Evolutionary conservation across 1,284 basidiomycete genomes (phyloP), one percentile per base, ranked within the genome.

Genomic region (Leccinum glutinopallens): DNA sequence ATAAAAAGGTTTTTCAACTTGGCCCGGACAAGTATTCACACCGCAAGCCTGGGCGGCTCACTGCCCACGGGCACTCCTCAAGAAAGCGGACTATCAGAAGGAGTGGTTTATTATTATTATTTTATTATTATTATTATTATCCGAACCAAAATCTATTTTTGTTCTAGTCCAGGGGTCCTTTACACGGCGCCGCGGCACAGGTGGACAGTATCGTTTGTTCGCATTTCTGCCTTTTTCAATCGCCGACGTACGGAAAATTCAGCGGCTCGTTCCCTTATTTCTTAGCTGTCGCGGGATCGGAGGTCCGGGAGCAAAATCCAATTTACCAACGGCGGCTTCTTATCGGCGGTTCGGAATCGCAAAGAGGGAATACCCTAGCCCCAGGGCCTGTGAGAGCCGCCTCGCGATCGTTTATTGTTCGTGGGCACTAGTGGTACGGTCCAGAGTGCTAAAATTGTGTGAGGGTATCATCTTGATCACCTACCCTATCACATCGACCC

Each of bases 401-500:
- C 64, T 70, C 64, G 62, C 68, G 70, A 70, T 71, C 65, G 61
- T 53, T 57, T 63, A 68, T 69, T 63, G 55, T 60, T 61, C 65
- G 66, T 65, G 69, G 59, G 61, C 61, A 63, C 19, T 29, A 29
- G 29, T 29, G 25, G 4, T 25, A n/a, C n/a, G 55, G 19, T 46
- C 19, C 59, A 51, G 63, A 60, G 59, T 65, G 61, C 70, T 73
- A 73, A 74, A 63, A 66, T 64, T 73, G 68, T 39, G n/a, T 3
- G 39, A 67, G 71, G 75, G 68, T 68, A 73, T 73, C 74, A 77
- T 71, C 67, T 76, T 75, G 74, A 75, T 75, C 75, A 67, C 68
- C 70, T 75, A 75, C 76, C 76, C 75, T 78, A 75, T 75, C 74
- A 75, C 71, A 68, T 59, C 75, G 74, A 75, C 74, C 74, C 74